Base-by-base conservation (phyloP, 176 grass and related monocot genomes). In the Thinopyrum elongatum region DNA sequence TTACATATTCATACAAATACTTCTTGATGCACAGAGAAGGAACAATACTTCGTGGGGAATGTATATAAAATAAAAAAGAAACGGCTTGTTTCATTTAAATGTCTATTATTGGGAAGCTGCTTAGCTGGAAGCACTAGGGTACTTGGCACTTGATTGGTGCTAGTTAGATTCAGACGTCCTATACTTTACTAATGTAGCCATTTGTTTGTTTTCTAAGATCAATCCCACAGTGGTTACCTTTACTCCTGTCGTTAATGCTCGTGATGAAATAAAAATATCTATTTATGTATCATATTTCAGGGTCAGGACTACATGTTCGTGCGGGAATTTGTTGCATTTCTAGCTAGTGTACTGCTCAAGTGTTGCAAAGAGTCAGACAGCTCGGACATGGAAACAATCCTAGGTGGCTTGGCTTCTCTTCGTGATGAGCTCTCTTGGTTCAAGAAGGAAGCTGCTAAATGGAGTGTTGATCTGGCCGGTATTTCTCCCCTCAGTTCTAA, bases 341-440 rank as follows among this genome's bases (percentile, higher is more conserved):
- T 93, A 29, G 87, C 87, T 59, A 93, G 87, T 74, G 77, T 98
- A 21, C 65, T 98, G 29, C 83, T 98, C 44, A 95, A 98, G 83
- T 91, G 84, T 60, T 92, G 91, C 64, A 89, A 89, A 64, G 51
- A 95, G 55, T 81, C 75, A 60, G 91, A 98, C n/a, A 82, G 53
- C 70, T 89, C 75, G 1, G 93, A 95, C 74, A 90, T 95, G 88
- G 96, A 98, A 80, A 80, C 88, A 79, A 86, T 98, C 28, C 88
- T 97, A 66, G 84, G 91, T 62, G 95, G 90, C 28, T 27, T 93
- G 58, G 82, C 90, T 79, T 86, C 87, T 84, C 35, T 97, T 17
- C 93, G 78, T 38, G 91, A 95, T 87, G 92, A 97, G 82, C 10
- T 91, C 27, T 27, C 89, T 36, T 95, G 95, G 92, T 95, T 97